These are phyloP conservation scores for Xylariaceae sp. DNA, from an alignment of 2,329 filamentous ascomycete genomes.

Conservation along the genomic window DNA sequence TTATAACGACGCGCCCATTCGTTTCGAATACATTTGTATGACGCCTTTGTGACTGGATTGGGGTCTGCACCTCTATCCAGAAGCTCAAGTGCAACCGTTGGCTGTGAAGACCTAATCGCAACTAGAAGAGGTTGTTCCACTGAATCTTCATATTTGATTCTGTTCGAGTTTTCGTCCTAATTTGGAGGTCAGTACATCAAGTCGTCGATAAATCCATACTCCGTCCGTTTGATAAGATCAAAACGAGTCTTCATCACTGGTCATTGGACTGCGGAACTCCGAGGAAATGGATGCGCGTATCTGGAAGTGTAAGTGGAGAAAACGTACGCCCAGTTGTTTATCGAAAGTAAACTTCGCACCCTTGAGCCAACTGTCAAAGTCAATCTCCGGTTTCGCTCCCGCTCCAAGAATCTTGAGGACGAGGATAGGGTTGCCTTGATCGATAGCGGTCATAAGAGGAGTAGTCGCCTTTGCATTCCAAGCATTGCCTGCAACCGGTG, in stretches of 20 bases:
- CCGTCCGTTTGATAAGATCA: neutral
- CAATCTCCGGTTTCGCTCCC: conserved; percentile 59
- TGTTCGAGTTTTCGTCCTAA: conserved; percentile 43
- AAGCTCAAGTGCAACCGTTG: conserved; percentile 54
- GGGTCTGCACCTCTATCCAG: conserved; percentile 64
- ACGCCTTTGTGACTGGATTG: conserved; percentile 52
- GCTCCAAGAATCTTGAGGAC: conserved; percentile 60
- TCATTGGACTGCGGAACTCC: neutral
- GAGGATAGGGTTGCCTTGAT: conserved; percentile 48
- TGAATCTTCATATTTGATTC: conserved; percentile 43
- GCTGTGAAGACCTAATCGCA: conserved; percentile 52
- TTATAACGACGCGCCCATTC: conserved; percentile 33
- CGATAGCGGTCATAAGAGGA: conserved; percentile 60
- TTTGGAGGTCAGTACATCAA: neutral
- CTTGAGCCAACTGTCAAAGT: conserved; percentile 64
- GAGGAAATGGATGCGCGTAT: neutral
- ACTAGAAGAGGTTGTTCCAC: conserved; percentile 65
- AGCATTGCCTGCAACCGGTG: neutral
- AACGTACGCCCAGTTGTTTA: conserved; percentile 33
- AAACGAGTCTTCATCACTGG: neutral
- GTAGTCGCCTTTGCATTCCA: conserved; percentile 40
- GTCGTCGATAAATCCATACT: neutral
- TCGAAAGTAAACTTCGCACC: conserved; percentile 46
- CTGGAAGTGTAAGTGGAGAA: neutral
- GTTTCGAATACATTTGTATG: conserved; percentile 36